Evolutionary conservation across 2,329 filamentous ascomycete genomes (phyloP), one percentile per base, ranked within the genome.

Genomic region (Mollisiaceae sp.): DNA sequence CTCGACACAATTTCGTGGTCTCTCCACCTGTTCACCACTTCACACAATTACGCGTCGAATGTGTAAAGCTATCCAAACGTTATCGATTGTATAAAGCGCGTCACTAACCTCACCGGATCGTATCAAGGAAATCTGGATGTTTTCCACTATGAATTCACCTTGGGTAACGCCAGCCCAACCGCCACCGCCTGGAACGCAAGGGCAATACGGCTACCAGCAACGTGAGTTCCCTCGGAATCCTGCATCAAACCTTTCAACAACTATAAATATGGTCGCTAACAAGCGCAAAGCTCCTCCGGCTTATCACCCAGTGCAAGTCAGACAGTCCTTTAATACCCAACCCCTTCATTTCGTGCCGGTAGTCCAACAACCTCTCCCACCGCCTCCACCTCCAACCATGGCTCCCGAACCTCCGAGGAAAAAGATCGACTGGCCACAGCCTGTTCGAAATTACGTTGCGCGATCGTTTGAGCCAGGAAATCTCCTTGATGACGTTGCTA

Each of bases 371-470:
- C 63, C 65, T 35, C 63, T 61, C 45, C 65, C 62, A 58, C 65
- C 74, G 69, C 69, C 65, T 50, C 52, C 63, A 52, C 67, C 74
- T 69, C 74, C 67, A 36, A 67, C 69, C 60, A 65, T 75, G 65
- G 71, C 71, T 65, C 65, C 70, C 76, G 66, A 71, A 77, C 45
- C 20, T 12, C 82, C 84, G 77, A 80, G 80, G 54, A 75, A 74
- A 69, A 77, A 90, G 81, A 89, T 90, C 73, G 87, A 91, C 72
- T 98, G 93, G 90, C 89, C 93, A 38, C 82, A 86, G 52, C 86
- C 90, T n/a, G 92, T 98, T 66, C 91, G 93, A 72, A 83, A 85
- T 70, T 98, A 97, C 80, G 94, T 98, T 38, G 90, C 93, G 74
- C 89, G 93, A 75, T 94, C 93, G 32, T 98, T 98, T 77, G 88